Conservation (phyloP, 768 basidiomycete species). For the Lactarius akahatsu region DNA sequence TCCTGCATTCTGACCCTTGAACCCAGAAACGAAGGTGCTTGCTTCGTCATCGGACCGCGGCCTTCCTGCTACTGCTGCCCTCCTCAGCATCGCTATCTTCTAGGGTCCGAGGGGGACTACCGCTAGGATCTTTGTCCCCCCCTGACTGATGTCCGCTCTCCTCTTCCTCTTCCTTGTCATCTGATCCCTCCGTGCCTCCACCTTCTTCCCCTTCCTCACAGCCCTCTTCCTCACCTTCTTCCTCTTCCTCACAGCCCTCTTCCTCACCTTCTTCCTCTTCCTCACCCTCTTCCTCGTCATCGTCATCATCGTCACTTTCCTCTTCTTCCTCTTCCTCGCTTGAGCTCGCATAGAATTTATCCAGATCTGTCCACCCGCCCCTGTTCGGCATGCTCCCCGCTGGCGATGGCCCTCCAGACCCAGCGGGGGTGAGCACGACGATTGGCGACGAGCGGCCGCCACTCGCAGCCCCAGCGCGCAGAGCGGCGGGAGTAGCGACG, state of each 20-base stretch:
- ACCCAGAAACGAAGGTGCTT: not conserved
- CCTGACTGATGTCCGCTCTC: slow-evolving; percentile 36
- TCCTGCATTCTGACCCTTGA: slow-evolving; percentile 1
- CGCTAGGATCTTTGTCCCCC: slow-evolving; percentile 31
- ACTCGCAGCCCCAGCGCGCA: slow-evolving; percentile 33
- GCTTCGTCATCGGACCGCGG: slow-evolving; percentile 6
- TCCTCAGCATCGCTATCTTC: slow-evolving; percentile 16
- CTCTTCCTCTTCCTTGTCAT: slow-evolving; percentile 28
- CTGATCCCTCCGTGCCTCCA: slow-evolving; percentile 25
- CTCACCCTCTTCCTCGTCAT: slow-evolving; percentile 35
- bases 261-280: slow-evolving; percentile 10
- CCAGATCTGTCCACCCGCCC: slow-evolving; percentile 57
- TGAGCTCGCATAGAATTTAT: slow-evolving; percentile 61
- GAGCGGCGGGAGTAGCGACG: slow-evolving; percentile 25
- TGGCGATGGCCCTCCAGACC: slow-evolving; percentile 36
- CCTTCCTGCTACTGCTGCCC: slow-evolving; percentile 2
- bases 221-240: not conserved
- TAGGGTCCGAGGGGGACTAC: not conserved
- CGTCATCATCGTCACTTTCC: slow-evolving; percentile 38
- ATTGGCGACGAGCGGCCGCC: slow-evolving; percentile 42
- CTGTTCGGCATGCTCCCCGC: slow-evolving; percentile 40
- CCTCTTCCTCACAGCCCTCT: slow-evolving; percentile 26
- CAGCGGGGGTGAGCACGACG: slow-evolving; percentile 54
- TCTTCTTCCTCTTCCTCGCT: slow-evolving; percentile 37
- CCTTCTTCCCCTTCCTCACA: slow-evolving; percentile 28